Evolutionary conservation across 2,329 filamentous ascomycete genomes (phyloP).

Genomic region (Massarina eburnea): DNA sequence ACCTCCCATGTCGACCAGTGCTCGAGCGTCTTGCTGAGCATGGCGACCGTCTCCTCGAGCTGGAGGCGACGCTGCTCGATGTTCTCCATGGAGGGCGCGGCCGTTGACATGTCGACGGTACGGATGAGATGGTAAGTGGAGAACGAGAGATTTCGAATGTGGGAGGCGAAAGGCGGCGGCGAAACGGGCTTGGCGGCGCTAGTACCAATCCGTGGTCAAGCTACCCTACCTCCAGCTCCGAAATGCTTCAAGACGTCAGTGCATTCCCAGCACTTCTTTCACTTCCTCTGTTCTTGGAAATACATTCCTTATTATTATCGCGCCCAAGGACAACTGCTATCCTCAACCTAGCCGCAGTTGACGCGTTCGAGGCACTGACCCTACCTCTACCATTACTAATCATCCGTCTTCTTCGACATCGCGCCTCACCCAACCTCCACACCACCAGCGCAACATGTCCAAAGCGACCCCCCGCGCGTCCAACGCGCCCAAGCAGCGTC

Average conservation of each 20-base stretch:
- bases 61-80: conserved; percentile 74
- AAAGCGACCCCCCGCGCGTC: conserved; percentile 30
- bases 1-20: conserved; percentile 91
- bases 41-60: conserved; percentile 73
- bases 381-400: conserved; percentile 18
- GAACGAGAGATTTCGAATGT: conserved; percentile 5
- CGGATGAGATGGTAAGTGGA: conserved; percentile 4
- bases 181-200: conserved; percentile 22
- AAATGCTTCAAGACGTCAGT: neutral
- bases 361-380: neutral
- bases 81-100: conserved; percentile 59
- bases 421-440: conserved; percentile 6
- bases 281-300: neutral
- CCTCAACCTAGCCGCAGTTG: neutral
- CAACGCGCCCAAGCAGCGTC: conserved; percentile 30
- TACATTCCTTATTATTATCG: neutral
- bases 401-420: conserved; percentile 1
- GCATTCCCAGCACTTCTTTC: neutral
- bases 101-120: conserved; percentile 24
- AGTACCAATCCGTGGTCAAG: conserved; percentile 8
- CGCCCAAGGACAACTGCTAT: neutral
- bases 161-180: conserved; percentile 5
- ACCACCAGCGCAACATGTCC: conserved; percentile 34
- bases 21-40: conserved; percentile 73
- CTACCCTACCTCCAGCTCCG: conserved; percentile 4